These are phyloP conservation scores for Symbiotaphrina buchneri DNA, from an alignment of 495 filamentous ascomycete genomes.

Conservation along the genomic window DNA sequence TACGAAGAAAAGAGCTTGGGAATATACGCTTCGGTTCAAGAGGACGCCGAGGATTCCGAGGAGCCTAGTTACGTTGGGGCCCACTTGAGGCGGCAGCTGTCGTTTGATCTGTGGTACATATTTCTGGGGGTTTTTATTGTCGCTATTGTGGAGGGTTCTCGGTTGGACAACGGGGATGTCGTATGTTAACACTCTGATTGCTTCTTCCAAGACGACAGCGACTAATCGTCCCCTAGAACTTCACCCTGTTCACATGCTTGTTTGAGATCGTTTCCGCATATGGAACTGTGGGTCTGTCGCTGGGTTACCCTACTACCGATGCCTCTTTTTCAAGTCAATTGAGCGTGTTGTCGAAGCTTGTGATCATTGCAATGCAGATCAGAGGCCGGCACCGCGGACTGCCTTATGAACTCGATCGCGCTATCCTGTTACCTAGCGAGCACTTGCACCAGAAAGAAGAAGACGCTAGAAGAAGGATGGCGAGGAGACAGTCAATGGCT, in stretches of 20 bases:
- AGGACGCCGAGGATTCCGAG: constrained; percentile 22
- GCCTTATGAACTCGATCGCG: constrained; percentile 78
- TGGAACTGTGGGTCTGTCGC: constrained; percentile 76
- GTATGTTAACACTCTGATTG: constrained; percentile 6
- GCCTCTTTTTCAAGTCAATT: constrained; percentile 67
- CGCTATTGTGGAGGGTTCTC: constrained; percentile 52
- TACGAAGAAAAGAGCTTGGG: constrained; percentile 91
- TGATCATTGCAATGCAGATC: constrained; percentile 84
- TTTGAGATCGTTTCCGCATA: constrained; percentile 89
- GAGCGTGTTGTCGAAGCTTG: constrained; percentile 58
- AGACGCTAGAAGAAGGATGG: constrained; percentile 29
- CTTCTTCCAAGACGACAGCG: no score
- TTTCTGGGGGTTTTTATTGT: constrained; percentile 79
- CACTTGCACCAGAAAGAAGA: constrained; percentile 46
- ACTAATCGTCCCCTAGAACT: constrained; percentile 15
- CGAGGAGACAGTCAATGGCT: constrained; percentile 30
- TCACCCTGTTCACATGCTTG: constrained; percentile 61
- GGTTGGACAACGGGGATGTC: constrained; percentile 30
- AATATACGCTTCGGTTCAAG: constrained; percentile 31
- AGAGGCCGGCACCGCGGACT: constrained; percentile 82
- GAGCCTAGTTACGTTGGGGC: constrained; percentile 65
- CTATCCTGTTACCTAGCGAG: constrained; percentile 66
- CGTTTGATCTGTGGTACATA: constrained; percentile 90
- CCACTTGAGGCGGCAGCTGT: constrained; percentile 74
- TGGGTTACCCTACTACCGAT: constrained; percentile 57